phyloP scores from a whole-genome alignment of 495 filamentous ascomycete genomes.

The Achaetomiella virescens region DNA sequence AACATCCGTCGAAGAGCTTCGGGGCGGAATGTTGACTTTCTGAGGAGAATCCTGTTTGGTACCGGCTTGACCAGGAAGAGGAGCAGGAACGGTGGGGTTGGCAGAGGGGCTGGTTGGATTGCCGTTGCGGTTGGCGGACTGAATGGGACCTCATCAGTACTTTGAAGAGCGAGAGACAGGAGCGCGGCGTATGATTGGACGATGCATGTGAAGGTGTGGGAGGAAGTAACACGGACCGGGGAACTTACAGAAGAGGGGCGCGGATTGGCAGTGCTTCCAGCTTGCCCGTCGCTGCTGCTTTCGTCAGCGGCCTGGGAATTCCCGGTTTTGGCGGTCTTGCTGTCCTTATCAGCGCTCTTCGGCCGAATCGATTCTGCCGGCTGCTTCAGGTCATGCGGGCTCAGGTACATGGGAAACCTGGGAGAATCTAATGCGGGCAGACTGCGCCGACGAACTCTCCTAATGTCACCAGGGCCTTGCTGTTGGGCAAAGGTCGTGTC shows the following conservation, averaged over 20 bases:
- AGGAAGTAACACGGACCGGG: background rate
- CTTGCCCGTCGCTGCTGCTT: constrained; percentile 25
- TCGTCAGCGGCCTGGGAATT: constrained; percentile 17
- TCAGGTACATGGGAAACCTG: constrained; percentile 41
- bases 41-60: constrained; percentile 49
- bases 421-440: constrained; percentile 71
- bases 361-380: constrained; percentile 35
- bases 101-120: constrained; percentile 38
- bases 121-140: constrained; percentile 46
- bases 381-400: constrained; percentile 36
- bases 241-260: constrained; percentile 41
- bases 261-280: constrained; percentile 40
- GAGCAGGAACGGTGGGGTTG: constrained; percentile 43
- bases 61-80: constrained; percentile 33
- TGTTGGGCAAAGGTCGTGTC: constrained; percentile 47
- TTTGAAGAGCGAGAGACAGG: constrained; percentile 13
- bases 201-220: constrained; percentile 14
- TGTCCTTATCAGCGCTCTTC: constrained; percentile 35
- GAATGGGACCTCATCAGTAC: constrained; percentile 29
- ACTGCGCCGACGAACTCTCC: constrained; percentile 75
- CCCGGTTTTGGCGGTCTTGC: constrained; percentile 25
- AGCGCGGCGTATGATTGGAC: constrained; percentile 36
- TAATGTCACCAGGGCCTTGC: constrained; percentile 54
- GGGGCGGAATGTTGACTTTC: constrained; percentile 57
- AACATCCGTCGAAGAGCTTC: constrained; percentile 63